phyloP scores from a whole-genome alignment of 2,329 filamentous ascomycete species.

The Alternaria sp. region DNA sequence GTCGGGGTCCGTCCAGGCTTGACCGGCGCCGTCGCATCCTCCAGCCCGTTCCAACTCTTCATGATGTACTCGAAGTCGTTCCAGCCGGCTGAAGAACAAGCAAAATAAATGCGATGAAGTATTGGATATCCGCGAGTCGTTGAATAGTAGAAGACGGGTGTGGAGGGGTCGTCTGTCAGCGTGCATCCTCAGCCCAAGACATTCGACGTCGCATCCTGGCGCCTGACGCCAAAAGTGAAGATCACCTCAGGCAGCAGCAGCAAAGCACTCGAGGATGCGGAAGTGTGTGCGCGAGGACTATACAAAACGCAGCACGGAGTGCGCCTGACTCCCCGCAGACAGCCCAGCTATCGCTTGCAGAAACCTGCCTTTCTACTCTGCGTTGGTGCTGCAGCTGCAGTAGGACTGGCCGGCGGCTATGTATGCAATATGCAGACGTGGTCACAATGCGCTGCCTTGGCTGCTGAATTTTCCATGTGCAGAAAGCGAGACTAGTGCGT shows the following conservation, averaged over 20 bases:
- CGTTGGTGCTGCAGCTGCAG: constrained; percentile 23
- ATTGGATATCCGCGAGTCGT: constrained; percentile 1
- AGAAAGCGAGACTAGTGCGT: constrained; percentile 4
- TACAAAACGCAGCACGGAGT: constrained; percentile 1
- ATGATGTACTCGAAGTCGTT: constrained; percentile 16
- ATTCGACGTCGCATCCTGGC: constrained; percentile 1
- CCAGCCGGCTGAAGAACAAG: background rate
- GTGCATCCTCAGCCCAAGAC: background rate
- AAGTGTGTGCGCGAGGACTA: constrained; percentile 2
- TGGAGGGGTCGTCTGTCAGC: constrained; percentile 11
- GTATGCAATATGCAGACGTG: constrained; percentile 28
- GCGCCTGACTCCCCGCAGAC: constrained; percentile 8
- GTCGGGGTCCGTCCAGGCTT: constrained; percentile 17
- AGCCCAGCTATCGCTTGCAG: constrained; percentile 24
- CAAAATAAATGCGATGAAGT: constrained; percentile 5
- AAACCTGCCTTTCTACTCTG: constrained; percentile 17
- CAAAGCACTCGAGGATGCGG: constrained; percentile 1
- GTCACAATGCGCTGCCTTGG: constrained; percentile 32
- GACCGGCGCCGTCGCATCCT: constrained; percentile 11
- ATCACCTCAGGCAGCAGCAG: constrained; percentile 11
- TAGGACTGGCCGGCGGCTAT: constrained; percentile 28
- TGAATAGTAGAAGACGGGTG: background rate
- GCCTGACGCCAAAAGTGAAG: background rate
- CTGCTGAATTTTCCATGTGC: constrained; percentile 13
- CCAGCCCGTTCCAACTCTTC: constrained; percentile 29